A percentile compares a stretch with the other conserved stretches of the same genome.
phyloP scores from a whole-genome alignment of 306 rosid genomes.

The Hippophae tibetana region DNA sequence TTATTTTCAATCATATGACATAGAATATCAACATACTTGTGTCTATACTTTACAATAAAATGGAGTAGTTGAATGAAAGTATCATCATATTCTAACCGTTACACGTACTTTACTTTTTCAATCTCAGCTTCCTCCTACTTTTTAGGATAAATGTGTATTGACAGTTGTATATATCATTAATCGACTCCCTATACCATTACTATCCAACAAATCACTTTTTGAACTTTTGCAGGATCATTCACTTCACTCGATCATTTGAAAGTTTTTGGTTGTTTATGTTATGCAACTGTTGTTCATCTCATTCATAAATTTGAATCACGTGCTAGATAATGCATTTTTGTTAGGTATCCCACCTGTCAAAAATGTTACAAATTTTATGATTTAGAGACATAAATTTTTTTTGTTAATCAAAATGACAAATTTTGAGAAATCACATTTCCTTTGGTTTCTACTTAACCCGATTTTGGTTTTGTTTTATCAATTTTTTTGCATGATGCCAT shows the following conservation, averaged over 20 bases:
- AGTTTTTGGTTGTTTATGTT: slow-evolving; percentile 1
- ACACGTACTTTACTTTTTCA: neutral
- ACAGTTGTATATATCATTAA: slow-evolving; percentile 9
- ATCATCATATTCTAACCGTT: neutral
- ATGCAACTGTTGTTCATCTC: neutral
- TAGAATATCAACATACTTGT: slow-evolving; percentile 12
- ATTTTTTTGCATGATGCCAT: no score
- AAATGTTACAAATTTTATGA: slow-evolving; percentile 1
- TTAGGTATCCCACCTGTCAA: slow-evolving; percentile 9
- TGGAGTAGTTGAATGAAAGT: no score
- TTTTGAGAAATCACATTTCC: no score
- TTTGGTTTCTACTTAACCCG: no score
- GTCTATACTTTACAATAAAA: slow-evolving; percentile 1
- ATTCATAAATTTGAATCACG: slow-evolving; percentile 9
- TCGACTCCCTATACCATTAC: slow-evolving; percentile 9
- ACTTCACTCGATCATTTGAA: slow-evolving; percentile 22
- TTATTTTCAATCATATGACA: no score
- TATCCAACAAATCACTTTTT: slow-evolving; percentile 16
- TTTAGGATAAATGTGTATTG: neutral
- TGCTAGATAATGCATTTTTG: slow-evolving; percentile 12
- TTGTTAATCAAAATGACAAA: slow-evolving; percentile 16
- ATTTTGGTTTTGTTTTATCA: no score
- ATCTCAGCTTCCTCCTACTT: no score
- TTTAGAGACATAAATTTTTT: neutral
- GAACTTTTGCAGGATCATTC: slow-evolving; percentile 4